These are phyloP conservation scores for Kodamaea derodonti DNA, from an alignment of 1,139 yeast genomes.

Conservation along the genomic window DNA sequence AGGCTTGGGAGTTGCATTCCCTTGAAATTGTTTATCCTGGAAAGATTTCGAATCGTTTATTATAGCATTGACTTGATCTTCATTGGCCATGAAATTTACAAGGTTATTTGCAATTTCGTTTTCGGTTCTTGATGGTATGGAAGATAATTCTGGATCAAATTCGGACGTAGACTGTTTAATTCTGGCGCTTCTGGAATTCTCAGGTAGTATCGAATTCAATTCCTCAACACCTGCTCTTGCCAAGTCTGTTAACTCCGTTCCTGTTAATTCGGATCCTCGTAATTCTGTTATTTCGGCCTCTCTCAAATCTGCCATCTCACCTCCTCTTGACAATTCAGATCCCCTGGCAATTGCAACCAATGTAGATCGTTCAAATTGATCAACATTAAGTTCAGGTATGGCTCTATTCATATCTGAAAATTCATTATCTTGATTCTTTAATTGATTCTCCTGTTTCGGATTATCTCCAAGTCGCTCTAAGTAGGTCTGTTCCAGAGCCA, in stretches of 20 bases:
- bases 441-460: too few species aligned
- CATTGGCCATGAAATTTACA: not conserved
- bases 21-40: not conserved
- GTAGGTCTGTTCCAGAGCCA: too few species aligned
- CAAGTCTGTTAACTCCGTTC: not conserved
- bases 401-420: too few species aligned
- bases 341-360: too few species aligned
- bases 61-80: not conserved
- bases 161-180: not conserved
- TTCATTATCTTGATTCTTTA: too few species aligned
- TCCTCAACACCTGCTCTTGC: not conserved
- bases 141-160: not conserved
- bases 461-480: too few species aligned
- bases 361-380: too few species aligned
- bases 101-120: slow-evolving; percentile 1
- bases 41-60: not conserved
- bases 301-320: too few species aligned
- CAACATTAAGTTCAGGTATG: too few species aligned
- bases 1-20: not conserved
- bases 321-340: too few species aligned
- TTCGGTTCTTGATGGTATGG: not conserved
- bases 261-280: too few species aligned
- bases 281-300: too few species aligned
- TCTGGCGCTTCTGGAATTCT: not conserved
- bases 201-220: not conserved